Evolutionary conservation across 2,329 filamentous ascomycete genomes (phyloP).

Genomic region (Ambrosiella beaveri): DNA sequence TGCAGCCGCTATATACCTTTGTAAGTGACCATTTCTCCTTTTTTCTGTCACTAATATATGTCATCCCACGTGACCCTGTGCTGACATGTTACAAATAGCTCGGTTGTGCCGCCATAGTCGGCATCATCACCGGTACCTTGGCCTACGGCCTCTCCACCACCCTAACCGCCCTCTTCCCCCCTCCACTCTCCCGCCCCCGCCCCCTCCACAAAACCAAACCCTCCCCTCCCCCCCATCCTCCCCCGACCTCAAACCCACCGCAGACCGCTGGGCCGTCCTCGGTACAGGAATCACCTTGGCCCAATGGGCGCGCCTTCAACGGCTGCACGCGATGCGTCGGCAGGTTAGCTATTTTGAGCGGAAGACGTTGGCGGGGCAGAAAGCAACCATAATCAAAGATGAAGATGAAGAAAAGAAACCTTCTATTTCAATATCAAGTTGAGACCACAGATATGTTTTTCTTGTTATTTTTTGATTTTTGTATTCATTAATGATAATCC

Average conservation of each 20-base stretch:
- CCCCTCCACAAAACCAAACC: background rate
- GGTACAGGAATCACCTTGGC: background rate
- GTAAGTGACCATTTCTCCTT: constrained; percentile 5
- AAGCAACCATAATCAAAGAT: constrained; percentile 2
- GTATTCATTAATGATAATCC: too few relatives aligned
- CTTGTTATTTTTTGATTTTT: too few relatives aligned
- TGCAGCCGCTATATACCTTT: constrained; percentile 11
- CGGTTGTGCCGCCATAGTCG: constrained; percentile 9
- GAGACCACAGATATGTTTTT: too few relatives aligned
- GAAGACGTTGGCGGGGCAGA: background rate
- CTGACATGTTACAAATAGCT: constrained; percentile 2
- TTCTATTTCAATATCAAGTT: too few relatives aligned
- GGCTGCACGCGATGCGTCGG: background rate
- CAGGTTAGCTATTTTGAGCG: background rate
- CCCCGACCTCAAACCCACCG: too few relatives aligned
- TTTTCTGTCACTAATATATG: background rate
- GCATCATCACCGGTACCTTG: constrained; percentile 7
- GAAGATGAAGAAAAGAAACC: background rate
- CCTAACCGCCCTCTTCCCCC: background rate
- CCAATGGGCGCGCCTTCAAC: constrained; percentile 1
- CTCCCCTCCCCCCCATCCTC: too few relatives aligned
- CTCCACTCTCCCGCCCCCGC: background rate
- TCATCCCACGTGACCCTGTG: too few relatives aligned
- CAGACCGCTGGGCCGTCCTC: background rate
- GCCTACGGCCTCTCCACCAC: constrained; percentile 4